Evolutionary conservation across 2,329 filamentous ascomycete species (phyloP), one percentile per base, ranked within the genome.

Genomic region (Leptographium flavum): DNA sequence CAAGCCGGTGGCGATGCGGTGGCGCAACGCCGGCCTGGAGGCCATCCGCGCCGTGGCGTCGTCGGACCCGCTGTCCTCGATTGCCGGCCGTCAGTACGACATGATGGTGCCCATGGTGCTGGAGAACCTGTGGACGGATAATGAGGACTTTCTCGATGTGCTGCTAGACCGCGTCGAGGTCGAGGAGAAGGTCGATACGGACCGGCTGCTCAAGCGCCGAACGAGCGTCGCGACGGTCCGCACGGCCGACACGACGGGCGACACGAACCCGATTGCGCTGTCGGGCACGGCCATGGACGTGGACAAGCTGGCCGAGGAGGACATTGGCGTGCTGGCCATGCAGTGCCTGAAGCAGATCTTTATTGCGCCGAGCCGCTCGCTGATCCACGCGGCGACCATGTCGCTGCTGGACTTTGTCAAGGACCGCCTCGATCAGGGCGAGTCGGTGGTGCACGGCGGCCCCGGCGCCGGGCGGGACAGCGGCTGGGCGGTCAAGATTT

Each of bases 341-440:
- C 81, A 87, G 55, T 93, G 87, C 57, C 66, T 98, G 45, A 85
- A 90, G 62, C 80, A 83, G 54, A 84, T 95, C 39, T 94, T 94
- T 55, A 71, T 83, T 27, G 78, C 80, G 9, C 87, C 87, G 50
- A 94, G 87, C 56, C 73, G 86, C 45, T 73, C 79, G 9, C 90
- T 95, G 60, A 81, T 94, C 39, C 79, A 87, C 46, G 69, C 76
- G 33, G 87, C 86, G 15, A 92, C 87, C 0, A 67, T 69, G 2
- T 74, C 83, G 2, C 71, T 92, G 23, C 66, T 96, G 42, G 74
- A 73, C 28, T 95, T 93, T 57, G 77, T 94, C 50, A 71, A 74
- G 45, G 71, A 76, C 46, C 68, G 73, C 45, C 66, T 80, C 37
- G 57, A 62, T 48, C 68, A 73, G 54, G 64, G 67, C 49, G 69